A percentile compares a stretch with the other conserved stretches of the same genome.
Evolutionary conservation across 176 grass and related monocot species (phyloP).

Genomic region (Lolium perenne): DNA sequence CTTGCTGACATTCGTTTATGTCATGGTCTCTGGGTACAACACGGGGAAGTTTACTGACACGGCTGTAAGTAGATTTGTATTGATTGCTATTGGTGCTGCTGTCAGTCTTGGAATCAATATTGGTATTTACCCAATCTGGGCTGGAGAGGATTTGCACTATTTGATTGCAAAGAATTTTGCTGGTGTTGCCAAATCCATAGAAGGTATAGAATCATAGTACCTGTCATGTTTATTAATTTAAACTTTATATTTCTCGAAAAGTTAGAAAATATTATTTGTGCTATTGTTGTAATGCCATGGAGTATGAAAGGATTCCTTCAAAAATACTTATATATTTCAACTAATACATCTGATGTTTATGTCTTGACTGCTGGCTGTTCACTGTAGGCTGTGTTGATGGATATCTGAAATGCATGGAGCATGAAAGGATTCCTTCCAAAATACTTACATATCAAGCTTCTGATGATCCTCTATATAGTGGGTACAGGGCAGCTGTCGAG

Average conservation of each 20-base stretch:
- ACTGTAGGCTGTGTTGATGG: slow-evolving; percentile 83
- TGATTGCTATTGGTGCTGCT: slow-evolving; percentile 87
- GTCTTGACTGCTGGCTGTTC: slow-evolving; percentile 7
- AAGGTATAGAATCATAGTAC: slow-evolving; percentile 62
- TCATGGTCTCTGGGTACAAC: slow-evolving; percentile 87
- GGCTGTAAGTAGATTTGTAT: slow-evolving; percentile 77
- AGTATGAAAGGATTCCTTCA: no score
- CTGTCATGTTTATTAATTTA: neutral
- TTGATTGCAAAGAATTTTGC: slow-evolving; percentile 85
- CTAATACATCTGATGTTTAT: slow-evolving; percentile 13
- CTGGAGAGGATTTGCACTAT: slow-evolving; percentile 93
- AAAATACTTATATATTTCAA: no score
- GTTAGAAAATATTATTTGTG: neutral
- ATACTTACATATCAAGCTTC: slow-evolving; percentile 90
- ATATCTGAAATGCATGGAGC: slow-evolving; percentile 91
- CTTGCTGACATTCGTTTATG: slow-evolving; percentile 91
- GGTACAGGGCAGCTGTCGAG: slow-evolving; percentile 85
- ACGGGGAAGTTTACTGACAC: slow-evolving; percentile 72
- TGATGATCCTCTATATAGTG: slow-evolving; percentile 95
- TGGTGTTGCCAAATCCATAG: slow-evolving; percentile 90
- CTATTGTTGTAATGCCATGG: neutral
- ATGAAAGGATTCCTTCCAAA: slow-evolving; percentile 93
- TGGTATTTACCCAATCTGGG: slow-evolving; percentile 92
- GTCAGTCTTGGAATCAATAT: slow-evolving; percentile 87
- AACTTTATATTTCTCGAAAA: neutral